Evolutionary conservation across 164 flowering plant species (phyloP), one percentile per base, ranked within the genome.

Genomic region (Vitis labrusca): DNA sequence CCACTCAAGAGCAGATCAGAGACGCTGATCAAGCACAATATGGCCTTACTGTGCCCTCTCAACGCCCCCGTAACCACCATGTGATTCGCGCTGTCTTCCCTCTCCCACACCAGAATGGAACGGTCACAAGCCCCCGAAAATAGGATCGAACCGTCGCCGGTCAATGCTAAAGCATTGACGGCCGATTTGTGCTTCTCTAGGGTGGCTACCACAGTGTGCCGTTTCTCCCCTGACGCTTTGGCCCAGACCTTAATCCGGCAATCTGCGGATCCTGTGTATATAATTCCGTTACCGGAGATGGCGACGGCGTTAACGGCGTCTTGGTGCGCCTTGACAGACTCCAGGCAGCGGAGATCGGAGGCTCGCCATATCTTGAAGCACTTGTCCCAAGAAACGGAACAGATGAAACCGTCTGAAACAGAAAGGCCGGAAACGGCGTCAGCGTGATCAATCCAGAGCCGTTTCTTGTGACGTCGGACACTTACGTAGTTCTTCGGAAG

Each of bases 101-200:
- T 83, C 74, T 94, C 97, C 97, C 98, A 94, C 16, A 94, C 93
- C 79, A 91, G 61, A 5, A 94, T 89, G 55, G 97, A 94, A 59
- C 96, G 85, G 80, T 94, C 98, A 67, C 91, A 86, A 4, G 97
- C 82, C 0, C 97, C 98, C 11, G 98, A 94, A 69, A 87, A 94
- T 65, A 94, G 63, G 2, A 90, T 80, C 67, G 89, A 78, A 2
- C 87, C 93, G 71, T 85, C 87, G 9, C 16, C 59, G 72, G 61
- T 85, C 70, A 94, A 58, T 0, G 93, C 89, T 37, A 94, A 68
- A 0, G 97, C 94, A 59, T 94, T 94, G 3, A 94, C 94, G 1
- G 94, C 91, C 8, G 98, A 94, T 54, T 82, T 86, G 68, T 94
- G 98, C 77, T 85, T 86, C 79, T 84, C 94, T 47, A 94, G 64